Conservation (phyloP, 805 yeast species). For the Candida tibetensis region DNA sequence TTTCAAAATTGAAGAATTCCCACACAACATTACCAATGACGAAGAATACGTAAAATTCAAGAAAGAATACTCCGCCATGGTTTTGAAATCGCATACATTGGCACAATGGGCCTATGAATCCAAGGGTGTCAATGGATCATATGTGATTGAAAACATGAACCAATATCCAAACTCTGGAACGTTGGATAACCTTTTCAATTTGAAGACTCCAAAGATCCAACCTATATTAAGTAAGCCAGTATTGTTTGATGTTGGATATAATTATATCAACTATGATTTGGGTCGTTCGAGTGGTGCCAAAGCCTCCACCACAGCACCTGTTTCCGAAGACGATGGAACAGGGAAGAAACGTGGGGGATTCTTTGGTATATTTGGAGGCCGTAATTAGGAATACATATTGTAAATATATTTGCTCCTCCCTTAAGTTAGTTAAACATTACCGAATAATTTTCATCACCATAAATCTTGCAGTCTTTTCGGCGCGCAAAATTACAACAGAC, state of each 20-base stretch:
- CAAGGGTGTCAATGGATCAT: slow-evolving; percentile 11
- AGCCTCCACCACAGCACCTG: slow-evolving; percentile 11
- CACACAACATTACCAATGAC: slow-evolving; percentile 41
- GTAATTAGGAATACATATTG: slow-evolving; percentile 10
- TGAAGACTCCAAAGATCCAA: slow-evolving; percentile 28
- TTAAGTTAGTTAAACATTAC: neutral
- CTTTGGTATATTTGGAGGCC: slow-evolving; percentile 69
- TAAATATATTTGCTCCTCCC: neutral
- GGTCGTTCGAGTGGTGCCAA: slow-evolving; percentile 16
- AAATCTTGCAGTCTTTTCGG: no score
- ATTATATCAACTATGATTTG: slow-evolving; percentile 59
- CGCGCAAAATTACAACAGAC: no score
- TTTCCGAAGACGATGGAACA: slow-evolving; percentile 19
- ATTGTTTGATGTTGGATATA: slow-evolving; percentile 85
- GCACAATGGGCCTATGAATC: slow-evolving; percentile 43
- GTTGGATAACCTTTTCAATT: slow-evolving; percentile 21
- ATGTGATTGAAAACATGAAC: slow-evolving; percentile 46
- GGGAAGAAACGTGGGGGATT: slow-evolving; percentile 58
- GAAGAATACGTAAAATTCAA: slow-evolving; percentile 26
- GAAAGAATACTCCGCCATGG: slow-evolving; percentile 13
- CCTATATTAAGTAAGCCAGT: slow-evolving; percentile 84
- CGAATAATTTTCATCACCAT: no score
- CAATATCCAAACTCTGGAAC: slow-evolving; percentile 32
- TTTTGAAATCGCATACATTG: slow-evolving; percentile 39
- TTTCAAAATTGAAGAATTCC: slow-evolving; percentile 39